phyloP scores from a whole-genome alignment of 2,329 filamentous ascomycete species.

The Phaeosphaeriaceae sp. region DNA sequence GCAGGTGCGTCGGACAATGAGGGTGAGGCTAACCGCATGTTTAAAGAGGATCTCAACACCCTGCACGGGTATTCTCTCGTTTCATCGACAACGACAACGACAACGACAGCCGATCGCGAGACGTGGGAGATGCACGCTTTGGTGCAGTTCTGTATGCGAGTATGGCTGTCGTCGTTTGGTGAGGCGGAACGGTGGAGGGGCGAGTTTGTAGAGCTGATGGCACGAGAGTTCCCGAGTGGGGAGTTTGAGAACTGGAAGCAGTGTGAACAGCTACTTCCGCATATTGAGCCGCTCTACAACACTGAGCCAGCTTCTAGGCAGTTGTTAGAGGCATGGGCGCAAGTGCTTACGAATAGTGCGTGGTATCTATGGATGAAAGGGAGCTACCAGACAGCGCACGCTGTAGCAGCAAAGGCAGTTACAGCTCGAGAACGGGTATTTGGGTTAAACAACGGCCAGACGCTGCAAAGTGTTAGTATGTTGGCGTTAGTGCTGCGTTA shows the following conservation, averaged over 20 bases:
- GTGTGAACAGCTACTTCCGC: conserved; percentile 21
- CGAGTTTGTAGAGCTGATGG: conserved; percentile 13
- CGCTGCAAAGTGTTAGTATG: background rate
- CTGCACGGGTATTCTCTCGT: conserved; percentile 25
- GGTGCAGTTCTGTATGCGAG: conserved; percentile 22
- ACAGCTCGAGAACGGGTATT: conserved; percentile 1
- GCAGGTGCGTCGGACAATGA: background rate
- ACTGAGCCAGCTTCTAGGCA: conserved; percentile 6
- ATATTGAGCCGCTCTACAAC: conserved; percentile 14
- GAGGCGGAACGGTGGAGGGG: conserved; percentile 12
- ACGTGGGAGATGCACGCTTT: conserved; percentile 20
- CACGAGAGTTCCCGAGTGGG: conserved; percentile 13
- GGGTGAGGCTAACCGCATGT: conserved; percentile 3
- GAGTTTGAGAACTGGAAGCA: conserved; percentile 18
- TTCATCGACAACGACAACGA: no score
- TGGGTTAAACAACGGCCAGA: background rate
- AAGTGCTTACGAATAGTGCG: conserved; percentile 12
- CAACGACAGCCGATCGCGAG: conserved; percentile 1
- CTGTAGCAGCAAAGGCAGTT: conserved; percentile 8
- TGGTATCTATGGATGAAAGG: conserved; percentile 13
- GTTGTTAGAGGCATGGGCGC: conserved; percentile 12
- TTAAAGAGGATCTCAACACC: conserved; percentile 19
- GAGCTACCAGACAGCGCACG: conserved; percentile 8
- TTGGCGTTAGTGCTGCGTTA: background rate
- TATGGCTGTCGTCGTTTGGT: conserved; percentile 17